These are phyloP conservation scores for Rosa lucieae DNA, from an alignment of 306 rosid genomes.

Conservation along the genomic window DNA sequence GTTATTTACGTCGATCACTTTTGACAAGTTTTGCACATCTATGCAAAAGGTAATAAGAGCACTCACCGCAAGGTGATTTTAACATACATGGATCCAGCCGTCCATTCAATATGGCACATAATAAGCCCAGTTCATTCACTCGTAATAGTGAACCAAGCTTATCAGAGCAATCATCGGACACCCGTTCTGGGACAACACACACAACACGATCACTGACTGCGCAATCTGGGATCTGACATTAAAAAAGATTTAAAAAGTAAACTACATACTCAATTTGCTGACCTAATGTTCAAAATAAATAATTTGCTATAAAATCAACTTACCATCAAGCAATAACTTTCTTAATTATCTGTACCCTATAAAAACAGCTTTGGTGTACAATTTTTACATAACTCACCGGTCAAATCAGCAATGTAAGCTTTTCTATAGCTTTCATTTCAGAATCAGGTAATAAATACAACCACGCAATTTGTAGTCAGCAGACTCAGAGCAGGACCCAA, in stretches of 20 bases:
- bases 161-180: conserved; percentile 37
- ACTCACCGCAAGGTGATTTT: conserved; percentile 70
- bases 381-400: background rate
- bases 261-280: background rate
- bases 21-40: background rate
- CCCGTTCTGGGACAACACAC: conserved; percentile 65
- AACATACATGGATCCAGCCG: conserved; percentile 62
- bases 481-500: background rate
- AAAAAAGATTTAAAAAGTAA: conserved; percentile 12
- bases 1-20: background rate
- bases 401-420: background rate
- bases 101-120: conserved; percentile 69
- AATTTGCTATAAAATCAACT: background rate
- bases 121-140: conserved; percentile 60
- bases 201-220: conserved; percentile 57
- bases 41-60: conserved; percentile 6
- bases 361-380: background rate
- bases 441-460: background rate
- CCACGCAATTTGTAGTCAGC: background rate
- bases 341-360: background rate
- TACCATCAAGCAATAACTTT: background rate
- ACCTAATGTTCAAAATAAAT: background rate
- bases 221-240: conserved; percentile 45
- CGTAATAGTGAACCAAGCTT: conserved; percentile 51
- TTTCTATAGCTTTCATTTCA: background rate